Evolutionary conservation across 169 alveolate genomes (phyloP).

Genomic region (Cryptosporidium canis): DNA sequence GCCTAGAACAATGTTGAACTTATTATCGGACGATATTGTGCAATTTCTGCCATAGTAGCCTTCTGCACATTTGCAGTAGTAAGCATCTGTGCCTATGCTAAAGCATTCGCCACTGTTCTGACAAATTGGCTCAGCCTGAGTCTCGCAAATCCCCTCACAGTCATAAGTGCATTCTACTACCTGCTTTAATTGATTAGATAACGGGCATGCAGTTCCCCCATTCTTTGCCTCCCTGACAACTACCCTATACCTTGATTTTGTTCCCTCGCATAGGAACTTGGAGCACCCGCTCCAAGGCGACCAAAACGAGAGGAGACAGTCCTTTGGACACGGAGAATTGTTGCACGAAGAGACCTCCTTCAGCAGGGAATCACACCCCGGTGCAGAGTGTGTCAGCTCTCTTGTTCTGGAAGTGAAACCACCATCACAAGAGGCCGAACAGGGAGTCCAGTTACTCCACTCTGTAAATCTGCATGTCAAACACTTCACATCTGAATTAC

Average conservation of each 20-base stretch:
- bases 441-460: constrained; percentile 49
- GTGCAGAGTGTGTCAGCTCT: constrained; percentile 3
- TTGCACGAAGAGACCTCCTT: constrained; percentile 31
- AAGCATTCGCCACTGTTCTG: constrained; percentile 55
- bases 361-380: constrained; percentile 31
- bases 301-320: constrained; percentile 44
- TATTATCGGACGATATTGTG: constrained; percentile 41
- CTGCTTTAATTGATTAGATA: constrained; percentile 33
- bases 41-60: constrained; percentile 64
- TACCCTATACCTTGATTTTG: constrained; percentile 62
- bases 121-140: constrained; percentile 11
- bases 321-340: constrained; percentile 46
- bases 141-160: constrained; percentile 35
- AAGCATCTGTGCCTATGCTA: constrained; percentile 19
- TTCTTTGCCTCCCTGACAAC: constrained; percentile 23
- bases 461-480: constrained; percentile 35
- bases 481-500: constrained; percentile 54
- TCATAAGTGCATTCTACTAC: constrained; percentile 9
- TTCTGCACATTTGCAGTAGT: constrained; percentile 34
- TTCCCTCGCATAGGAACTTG: constrained; percentile 28
- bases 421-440: constrained; percentile 66
- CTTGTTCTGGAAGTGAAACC: constrained; percentile 56
- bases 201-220: constrained; percentile 55
- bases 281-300: constrained; percentile 62
- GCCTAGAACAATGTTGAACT: constrained; percentile 37